Conservation (phyloP, 495 filamentous ascomycete species). For the Penicillium silybi region DNA sequence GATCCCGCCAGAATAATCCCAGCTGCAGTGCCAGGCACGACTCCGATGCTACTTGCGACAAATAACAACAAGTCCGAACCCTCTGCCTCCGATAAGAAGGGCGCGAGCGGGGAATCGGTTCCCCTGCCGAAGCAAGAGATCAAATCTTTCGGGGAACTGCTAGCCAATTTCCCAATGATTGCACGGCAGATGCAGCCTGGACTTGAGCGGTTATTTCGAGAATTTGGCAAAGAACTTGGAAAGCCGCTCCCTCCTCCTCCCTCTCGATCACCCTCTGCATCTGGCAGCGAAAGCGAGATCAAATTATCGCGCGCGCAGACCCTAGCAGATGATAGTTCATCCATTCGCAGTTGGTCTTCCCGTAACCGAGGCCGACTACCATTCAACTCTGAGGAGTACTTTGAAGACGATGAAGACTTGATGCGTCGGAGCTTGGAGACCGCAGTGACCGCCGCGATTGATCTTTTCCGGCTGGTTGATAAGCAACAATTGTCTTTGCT, state of each 20-base stretch:
- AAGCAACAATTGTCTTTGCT: conserved; percentile 91
- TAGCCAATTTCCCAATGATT: conserved; percentile 94
- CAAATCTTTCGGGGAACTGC: conserved; percentile 81
- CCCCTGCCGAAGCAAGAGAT: conserved; percentile 79
- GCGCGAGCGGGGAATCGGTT: conserved; percentile 32
- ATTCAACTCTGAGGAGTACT: conserved; percentile 48
- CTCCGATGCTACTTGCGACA: not conserved
- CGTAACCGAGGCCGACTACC: conserved; percentile 36
- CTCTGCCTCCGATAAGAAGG: conserved; percentile 21
- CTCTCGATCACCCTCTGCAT: conserved; percentile 49
- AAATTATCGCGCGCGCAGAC: conserved; percentile 22
- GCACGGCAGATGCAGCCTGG: conserved; percentile 94
- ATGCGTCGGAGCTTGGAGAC: conserved; percentile 86
- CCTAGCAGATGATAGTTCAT: conserved; percentile 30
- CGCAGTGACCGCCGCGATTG: conserved; percentile 88
- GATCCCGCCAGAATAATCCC: conserved; percentile 67
- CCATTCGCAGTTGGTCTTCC: conserved; percentile 35
- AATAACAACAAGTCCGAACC: conserved; percentile 22
- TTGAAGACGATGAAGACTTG: conserved; percentile 81
- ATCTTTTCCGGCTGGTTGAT: conserved; percentile 92
- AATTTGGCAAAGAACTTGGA: conserved; percentile 81
- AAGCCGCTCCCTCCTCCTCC: conserved; percentile 77
- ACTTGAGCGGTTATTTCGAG: conserved; percentile 82
- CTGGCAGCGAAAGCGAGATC: conserved; percentile 25
- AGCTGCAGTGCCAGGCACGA: conserved; percentile 50